Base-by-base conservation (phyloP, 768 basidiomycete species). In the Bullera alba region DNA sequence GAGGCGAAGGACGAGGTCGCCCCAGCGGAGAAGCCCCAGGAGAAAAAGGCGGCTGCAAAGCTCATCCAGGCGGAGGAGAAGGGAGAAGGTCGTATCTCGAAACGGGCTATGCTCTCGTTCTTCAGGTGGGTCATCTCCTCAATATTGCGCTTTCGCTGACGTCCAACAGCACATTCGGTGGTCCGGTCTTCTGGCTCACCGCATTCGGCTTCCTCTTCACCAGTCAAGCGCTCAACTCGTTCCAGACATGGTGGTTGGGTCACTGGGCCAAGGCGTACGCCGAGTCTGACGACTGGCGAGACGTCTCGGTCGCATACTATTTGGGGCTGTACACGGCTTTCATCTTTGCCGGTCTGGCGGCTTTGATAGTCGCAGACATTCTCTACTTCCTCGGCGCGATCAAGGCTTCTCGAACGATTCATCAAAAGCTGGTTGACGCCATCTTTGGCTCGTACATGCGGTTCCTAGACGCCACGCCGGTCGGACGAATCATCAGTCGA, bases 31-130 rank as follows among this genome's bases (percentile, higher is more conserved):
- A 61, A 66, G 50, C 47, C 50, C 3, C 54, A 61, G 34, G 61
- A 52, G 35, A 59, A 52, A 32, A 63, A 56, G 45, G 37, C 48
- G 21, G 60, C 48, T 4, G 53, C 64, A 17, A 72, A 72, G 53
- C 58, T 72, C 1, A 53, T 72, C 14, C 48, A 62, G 19, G 69
- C 54, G 12, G 73, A 73, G 41, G 72, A 73, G 52, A 73, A 72
- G 58, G 54, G 56, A 14, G 69, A 69, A 49, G 69, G 69, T 6
- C 42, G 68, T n/a, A 69, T 73, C 47, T 68, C 69, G 3, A 50
- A 59, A 15, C 16, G 43, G 37, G 64, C 70, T 4, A 54, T 70
- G 52, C 44, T 70, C 21, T 49, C 51, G 10, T 70, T 65, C 59
- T 62, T 69, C 50, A 46, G 41, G 48, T 55, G 10, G 46, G 53